Base-by-base conservation (phyloP, 108 stramenopile genomes). In the Ochromonas danica region DNA sequence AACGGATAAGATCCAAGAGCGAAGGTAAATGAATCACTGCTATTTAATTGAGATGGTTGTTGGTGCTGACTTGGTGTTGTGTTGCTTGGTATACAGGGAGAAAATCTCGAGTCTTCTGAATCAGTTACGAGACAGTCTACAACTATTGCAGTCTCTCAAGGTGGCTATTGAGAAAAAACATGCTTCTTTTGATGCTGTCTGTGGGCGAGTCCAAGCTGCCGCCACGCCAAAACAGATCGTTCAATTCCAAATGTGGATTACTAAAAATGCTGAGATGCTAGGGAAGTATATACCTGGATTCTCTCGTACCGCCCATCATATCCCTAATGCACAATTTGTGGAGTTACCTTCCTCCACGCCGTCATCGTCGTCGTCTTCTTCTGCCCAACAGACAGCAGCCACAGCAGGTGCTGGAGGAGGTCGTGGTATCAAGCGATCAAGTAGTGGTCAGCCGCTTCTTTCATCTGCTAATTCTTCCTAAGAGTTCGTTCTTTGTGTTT, bases 211-310 rank as follows among this genome's bases (percentile, higher is more conserved):
- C 57, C 89, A 88, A 77, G 90, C 90, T 42, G 90, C 91, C 42
- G 81, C 92, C 40, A 90, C 89, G 0, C 89, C 91, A 14, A 70
- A 82, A 40, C 93, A 94, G 81, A 88, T 89, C 30, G 90, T 88
- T 10, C 90, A 89, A 80, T 86, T 94, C 6, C 80, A 93, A 10
- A 63, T 90, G 1, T 94, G 93, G 93, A 87, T 94, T 35, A 81
- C 72, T 0, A 45, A 40, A 0, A 82, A 85, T 40, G 72, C 72
- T 6, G 72, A 75, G 3, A 36, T n/a, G 10, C 40, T 75, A 38
- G 25, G 14, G 31, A 27, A 36, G 38, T 45, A 30, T 33, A 42
- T 75, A 33, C 72, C 72, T 27, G 72, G 31, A 6, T 75, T 75
- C 38, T 35, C 3, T 31, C n/a, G 72, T 35, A 42, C n/a, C 38